These are phyloP conservation scores for Ilyonectria robusta DNA, from an alignment of 2,329 filamentous ascomycete genomes.

Conservation along the genomic window DNA sequence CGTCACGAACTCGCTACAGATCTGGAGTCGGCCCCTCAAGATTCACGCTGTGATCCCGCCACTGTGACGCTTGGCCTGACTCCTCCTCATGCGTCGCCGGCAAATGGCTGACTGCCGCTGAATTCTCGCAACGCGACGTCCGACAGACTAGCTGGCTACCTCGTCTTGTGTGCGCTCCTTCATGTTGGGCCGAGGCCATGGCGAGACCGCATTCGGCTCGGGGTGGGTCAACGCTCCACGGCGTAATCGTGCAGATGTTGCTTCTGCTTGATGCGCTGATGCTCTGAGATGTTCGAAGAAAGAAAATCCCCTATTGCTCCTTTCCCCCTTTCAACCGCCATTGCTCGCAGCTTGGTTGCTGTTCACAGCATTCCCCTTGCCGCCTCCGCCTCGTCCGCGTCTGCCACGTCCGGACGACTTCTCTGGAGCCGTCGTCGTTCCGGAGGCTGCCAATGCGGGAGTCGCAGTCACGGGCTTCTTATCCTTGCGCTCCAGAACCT, in stretches of 20 bases:
- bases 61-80: constrained; percentile 8
- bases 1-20: constrained; percentile 6
- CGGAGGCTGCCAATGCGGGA: constrained; percentile 34
- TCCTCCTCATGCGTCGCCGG: constrained; percentile 7
- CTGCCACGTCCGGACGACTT: constrained; percentile 51
- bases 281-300: constrained; percentile 25
- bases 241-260: constrained; percentile 2
- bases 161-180: constrained; percentile 8
- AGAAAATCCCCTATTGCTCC: constrained; percentile 24
- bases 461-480: constrained; percentile 55
- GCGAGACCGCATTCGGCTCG: constrained; percentile 15
- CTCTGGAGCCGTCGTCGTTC: constrained; percentile 41
- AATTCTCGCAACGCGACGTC: constrained; percentile 7
- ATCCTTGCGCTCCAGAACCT: constrained; percentile 87
- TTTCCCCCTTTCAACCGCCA: constrained; percentile 38
- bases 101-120: constrained; percentile 4
- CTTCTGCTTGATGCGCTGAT: constrained; percentile 20
- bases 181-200: constrained; percentile 10
- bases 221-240: constrained; percentile 6
- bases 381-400: constrained; percentile 52
- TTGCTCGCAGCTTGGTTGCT: constrained; percentile 34
- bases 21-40: constrained; percentile 6
- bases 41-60: constrained; percentile 13
- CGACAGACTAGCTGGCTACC: not conserved
- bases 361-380: constrained; percentile 44